These are phyloP conservation scores for Ophiocordyceps camponoti-saundersi DNA, from an alignment of 2,329 filamentous ascomycete species.

Conservation along the genomic window DNA sequence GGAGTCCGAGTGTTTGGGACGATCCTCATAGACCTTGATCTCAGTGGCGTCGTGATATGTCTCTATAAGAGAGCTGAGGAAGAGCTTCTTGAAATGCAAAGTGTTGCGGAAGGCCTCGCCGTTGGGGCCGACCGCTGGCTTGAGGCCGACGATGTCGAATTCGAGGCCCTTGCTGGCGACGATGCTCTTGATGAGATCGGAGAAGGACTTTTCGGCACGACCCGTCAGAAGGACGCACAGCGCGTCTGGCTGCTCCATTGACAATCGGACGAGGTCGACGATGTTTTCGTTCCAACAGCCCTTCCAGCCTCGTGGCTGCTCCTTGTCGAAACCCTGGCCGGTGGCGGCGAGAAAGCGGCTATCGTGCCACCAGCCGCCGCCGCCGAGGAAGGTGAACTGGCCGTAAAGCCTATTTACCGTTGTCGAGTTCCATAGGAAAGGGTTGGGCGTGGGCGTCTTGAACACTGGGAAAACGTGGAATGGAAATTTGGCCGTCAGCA, in stretches of 20 bases:
- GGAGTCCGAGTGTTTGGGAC: constrained; percentile 51
- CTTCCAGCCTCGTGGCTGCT: constrained; percentile 71
- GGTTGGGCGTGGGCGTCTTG: constrained; percentile 76
- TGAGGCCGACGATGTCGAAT: constrained; percentile 79
- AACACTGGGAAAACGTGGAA: constrained; percentile 72
- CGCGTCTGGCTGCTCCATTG: constrained; percentile 69
- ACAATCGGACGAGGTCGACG: constrained; percentile 61
- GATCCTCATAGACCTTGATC: constrained; percentile 58
- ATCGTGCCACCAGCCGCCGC: constrained; percentile 97
- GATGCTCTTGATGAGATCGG: constrained; percentile 68
- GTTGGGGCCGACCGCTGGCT: constrained; percentile 66
- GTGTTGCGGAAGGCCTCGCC: constrained; percentile 67
- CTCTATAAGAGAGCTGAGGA: constrained; percentile 65
- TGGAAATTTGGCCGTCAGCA: constrained; percentile 14
- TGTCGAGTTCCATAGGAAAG: constrained; percentile 64
- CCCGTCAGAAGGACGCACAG: constrained; percentile 80
- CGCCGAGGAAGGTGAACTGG: constrained; percentile 61
- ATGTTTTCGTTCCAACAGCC: constrained; percentile 97
- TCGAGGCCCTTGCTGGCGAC: constrained; percentile 58
- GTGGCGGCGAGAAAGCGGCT: constrained; percentile 70
- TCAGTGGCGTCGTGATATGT: constrained; percentile 76
- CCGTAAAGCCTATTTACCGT: constrained; percentile 64
- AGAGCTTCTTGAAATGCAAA: constrained; percentile 82
- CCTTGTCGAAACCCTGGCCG: constrained; percentile 63
- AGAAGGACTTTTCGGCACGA: constrained; percentile 60